A percentile compares a stretch with the other conserved stretches of the same genome.
Evolutionary conservation across 768 basidiomycete genomes (phyloP).

Genomic region (Lactarius sp.): DNA sequence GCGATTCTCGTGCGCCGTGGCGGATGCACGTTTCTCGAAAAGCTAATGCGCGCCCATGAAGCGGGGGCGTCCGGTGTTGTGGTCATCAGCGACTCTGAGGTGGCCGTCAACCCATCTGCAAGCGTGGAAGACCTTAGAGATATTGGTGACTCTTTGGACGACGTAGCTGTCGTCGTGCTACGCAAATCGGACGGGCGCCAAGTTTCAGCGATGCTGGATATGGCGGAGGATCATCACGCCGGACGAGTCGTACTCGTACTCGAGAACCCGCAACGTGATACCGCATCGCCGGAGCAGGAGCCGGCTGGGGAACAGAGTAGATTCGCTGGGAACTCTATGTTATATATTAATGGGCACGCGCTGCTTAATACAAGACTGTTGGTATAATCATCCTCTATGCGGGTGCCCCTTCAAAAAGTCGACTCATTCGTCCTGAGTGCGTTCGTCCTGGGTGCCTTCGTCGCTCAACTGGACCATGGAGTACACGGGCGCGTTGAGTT

Average conservation of each 20-base stretch:
- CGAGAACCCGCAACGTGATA: constrained; percentile 30
- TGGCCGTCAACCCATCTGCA: constrained; percentile 61
- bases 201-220: constrained; percentile 52
- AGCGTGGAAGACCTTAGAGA: constrained; percentile 49
- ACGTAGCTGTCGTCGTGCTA: constrained; percentile 58
- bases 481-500: constrained; percentile 84
- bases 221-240: constrained; percentile 42
- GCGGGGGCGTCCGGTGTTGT: constrained; percentile 77
- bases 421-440: not conserved
- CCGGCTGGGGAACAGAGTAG: constrained; percentile 26
- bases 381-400: constrained; percentile 35
- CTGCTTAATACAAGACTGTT: constrained; percentile 71
- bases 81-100: constrained; percentile 62
- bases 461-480: constrained; percentile 80
- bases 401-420: not conserved
- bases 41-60: constrained; percentile 60
- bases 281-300: constrained; percentile 25
- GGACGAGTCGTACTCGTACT: constrained; percentile 51
- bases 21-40: constrained; percentile 83
- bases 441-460: constrained; percentile 34
- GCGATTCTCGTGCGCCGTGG: constrained; percentile 69
- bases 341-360: constrained; percentile 75
- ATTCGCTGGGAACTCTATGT: constrained; percentile 40
- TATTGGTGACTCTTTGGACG: constrained; percentile 49
- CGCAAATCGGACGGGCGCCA: constrained; percentile 46